Evolutionary conservation across 805 yeast genomes (phyloP).

Genomic region (Kregervanrija fluxuum): DNA sequence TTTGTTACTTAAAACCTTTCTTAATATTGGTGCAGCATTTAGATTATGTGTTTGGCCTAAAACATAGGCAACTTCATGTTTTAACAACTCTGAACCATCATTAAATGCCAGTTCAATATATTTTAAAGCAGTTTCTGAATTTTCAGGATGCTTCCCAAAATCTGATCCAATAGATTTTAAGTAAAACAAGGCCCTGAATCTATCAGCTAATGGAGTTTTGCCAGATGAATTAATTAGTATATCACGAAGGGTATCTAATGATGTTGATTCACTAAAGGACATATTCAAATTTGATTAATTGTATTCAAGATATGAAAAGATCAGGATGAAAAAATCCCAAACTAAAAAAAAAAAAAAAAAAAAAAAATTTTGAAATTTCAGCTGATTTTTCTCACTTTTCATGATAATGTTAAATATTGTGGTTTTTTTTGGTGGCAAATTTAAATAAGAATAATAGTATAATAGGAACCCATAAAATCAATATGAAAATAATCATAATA

Average conservation of each 20-base stretch:
- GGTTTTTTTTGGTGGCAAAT: too few relatives aligned
- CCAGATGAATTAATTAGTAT: constrained; percentile 61
- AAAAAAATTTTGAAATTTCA: too few relatives aligned
- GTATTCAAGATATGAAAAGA: too few relatives aligned
- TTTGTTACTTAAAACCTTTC: constrained; percentile 57
- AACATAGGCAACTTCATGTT: constrained; percentile 97
- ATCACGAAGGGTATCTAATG: constrained; percentile 65
- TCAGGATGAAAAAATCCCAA: too few relatives aligned
- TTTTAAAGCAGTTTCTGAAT: constrained; percentile 62
- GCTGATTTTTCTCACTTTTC: too few relatives aligned
- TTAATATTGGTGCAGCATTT: constrained; percentile 67
- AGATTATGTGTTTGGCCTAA: constrained; percentile 90
- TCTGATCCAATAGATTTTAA: constrained; percentile 82
- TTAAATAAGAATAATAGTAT: too few relatives aligned
- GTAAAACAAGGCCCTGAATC: constrained; percentile 93
- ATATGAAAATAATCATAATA: constrained; percentile 40
- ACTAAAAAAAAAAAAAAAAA: too few relatives aligned
- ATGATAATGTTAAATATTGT: too few relatives aligned
- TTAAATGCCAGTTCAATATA: constrained; percentile 80
- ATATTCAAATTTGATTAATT: not conserved
- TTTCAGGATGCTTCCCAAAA: constrained; percentile 39
- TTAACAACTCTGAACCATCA: constrained; percentile 80
- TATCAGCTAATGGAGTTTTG: constrained; percentile 64
- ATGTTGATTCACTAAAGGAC: constrained; percentile 22
- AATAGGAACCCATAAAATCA: too few relatives aligned